These are phyloP conservation scores for Aspergillus sp. DNA, from an alignment of 2,329 filamentous ascomycete species.

Conservation along the genomic window DNA sequence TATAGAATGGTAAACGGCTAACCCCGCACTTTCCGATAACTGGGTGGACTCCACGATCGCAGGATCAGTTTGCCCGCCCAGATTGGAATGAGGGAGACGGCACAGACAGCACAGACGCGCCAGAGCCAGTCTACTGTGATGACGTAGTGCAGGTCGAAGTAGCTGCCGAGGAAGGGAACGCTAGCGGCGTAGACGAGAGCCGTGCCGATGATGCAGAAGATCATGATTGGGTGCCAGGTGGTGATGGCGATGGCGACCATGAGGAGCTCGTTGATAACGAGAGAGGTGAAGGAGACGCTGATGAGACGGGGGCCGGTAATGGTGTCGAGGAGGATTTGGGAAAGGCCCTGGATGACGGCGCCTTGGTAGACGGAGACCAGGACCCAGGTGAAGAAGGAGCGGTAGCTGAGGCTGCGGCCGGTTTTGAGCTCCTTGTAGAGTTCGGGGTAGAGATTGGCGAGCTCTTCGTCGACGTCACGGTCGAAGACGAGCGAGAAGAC, in stretches of 20 bases:
- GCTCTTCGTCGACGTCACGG: constrained; percentile 88
- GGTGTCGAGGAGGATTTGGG: constrained; percentile 80
- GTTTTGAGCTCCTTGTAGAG: constrained; percentile 96
- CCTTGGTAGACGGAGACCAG: constrained; percentile 94
- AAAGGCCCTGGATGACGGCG: constrained; percentile 89
- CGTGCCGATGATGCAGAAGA: constrained; percentile 79
- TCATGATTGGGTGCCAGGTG: constrained; percentile 95
- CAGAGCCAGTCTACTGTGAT: constrained; percentile 81
- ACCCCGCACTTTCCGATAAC: constrained; percentile 80
- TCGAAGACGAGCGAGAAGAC: constrained; percentile 94
- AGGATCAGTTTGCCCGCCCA: constrained; percentile 84
- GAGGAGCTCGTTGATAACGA: constrained; percentile 89
- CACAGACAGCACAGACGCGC: constrained; percentile 77
- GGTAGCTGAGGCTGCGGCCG: constrained; percentile 82
- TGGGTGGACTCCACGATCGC: constrained; percentile 84
- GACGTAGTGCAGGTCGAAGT: constrained; percentile 83
- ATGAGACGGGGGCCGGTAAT: constrained; percentile 72
- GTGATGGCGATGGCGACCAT: constrained; percentile 98
- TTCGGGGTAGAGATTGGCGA: constrained; percentile 94
- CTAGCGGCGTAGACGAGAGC: constrained; percentile 76
- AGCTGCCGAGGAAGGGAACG: constrained; percentile 82
- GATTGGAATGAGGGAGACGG: constrained; percentile 80
- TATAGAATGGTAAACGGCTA: constrained; percentile 18
- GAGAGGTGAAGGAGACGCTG: constrained; percentile 84
- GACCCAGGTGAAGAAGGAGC: constrained; percentile 96